phyloP scores from a whole-genome alignment of 805 yeast genomes.

The Candida peoriensis region DNA sequence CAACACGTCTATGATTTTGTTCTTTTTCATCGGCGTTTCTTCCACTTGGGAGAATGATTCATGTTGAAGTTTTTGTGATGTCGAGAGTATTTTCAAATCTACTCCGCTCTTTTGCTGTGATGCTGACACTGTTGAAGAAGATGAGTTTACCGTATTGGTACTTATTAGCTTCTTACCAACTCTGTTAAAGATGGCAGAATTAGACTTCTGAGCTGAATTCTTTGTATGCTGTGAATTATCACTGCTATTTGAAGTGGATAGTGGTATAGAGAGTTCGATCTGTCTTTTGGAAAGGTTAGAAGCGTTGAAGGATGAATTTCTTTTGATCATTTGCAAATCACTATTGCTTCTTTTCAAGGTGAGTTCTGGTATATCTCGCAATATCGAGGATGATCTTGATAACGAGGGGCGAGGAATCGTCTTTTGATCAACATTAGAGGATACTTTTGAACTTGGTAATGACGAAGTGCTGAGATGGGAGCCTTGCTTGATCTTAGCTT shows the following conservation, averaged over 20 bases:
- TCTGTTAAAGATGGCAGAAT: slow-evolving; percentile 22
- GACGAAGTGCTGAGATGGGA: slow-evolving; percentile 5
- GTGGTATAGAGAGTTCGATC: slow-evolving; percentile 23
- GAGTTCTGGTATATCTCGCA: slow-evolving; percentile 21
- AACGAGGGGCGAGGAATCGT: slow-evolving; percentile 10
- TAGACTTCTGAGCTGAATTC: slow-evolving; percentile 9
- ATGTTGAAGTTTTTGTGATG: slow-evolving; percentile 7
- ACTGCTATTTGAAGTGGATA: slow-evolving; percentile 7
- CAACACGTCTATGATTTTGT: slow-evolving; percentile 13
- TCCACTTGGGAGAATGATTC: slow-evolving; percentile 23
- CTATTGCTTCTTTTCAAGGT: slow-evolving; percentile 18
- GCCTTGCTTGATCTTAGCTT: slow-evolving; percentile 1
- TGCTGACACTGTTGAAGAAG: neutral
- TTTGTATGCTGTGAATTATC: neutral
- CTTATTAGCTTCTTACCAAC: slow-evolving; percentile 19
- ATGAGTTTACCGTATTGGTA: neutral
- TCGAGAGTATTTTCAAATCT: too few species aligned
- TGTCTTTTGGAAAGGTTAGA: slow-evolving; percentile 21
- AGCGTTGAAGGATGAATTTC: slow-evolving; percentile 23
- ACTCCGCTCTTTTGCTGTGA: too few species aligned
- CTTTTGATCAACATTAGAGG: too few species aligned
- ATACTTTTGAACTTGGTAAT: neutral
- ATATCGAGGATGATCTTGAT: slow-evolving; percentile 16
- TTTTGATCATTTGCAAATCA: slow-evolving; percentile 18
- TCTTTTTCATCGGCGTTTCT: slow-evolving; percentile 24